These are phyloP conservation scores for Prunus yedoensis DNA, from an alignment of 331 rosid genomes.

Conservation along the genomic window DNA sequence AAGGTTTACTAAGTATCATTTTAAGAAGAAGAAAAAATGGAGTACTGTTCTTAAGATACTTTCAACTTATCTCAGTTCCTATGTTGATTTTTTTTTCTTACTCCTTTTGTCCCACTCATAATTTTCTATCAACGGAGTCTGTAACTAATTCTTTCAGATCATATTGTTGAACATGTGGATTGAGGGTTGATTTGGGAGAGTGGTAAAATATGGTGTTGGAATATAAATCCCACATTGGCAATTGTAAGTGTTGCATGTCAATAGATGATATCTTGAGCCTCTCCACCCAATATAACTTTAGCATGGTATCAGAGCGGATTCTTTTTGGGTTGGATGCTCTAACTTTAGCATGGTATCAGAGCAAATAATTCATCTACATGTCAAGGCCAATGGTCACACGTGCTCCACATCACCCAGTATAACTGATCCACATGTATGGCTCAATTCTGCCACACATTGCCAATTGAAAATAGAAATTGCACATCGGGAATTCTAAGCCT, in stretches of 20 bases:
- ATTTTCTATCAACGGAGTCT: neutral
- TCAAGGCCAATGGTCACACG: neutral
- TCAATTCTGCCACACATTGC: neutral
- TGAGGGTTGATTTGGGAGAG: neutral
- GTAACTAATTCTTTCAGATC: neutral
- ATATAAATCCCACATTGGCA: neutral
- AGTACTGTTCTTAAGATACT: neutral
- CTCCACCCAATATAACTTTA: neutral
- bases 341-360: neutral
- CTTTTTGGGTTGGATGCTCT: neutral
- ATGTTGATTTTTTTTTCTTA: neutral
- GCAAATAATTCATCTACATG: neutral
- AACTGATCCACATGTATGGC: neutral
- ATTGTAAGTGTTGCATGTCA: no score
- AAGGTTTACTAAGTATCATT: neutral
- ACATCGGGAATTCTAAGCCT: neutral
- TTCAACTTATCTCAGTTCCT: neutral
- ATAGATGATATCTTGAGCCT: neutral
- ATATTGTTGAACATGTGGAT: neutral
- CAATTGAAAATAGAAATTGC: neutral
- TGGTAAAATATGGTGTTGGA: neutral
- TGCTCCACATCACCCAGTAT: neutral
- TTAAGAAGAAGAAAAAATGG: neutral
- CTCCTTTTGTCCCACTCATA: neutral
- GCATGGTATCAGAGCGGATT: neutral